Evolutionary conservation across 345 rosid species (phyloP).

Genomic region (Eucalyptus viminalis): DNA sequence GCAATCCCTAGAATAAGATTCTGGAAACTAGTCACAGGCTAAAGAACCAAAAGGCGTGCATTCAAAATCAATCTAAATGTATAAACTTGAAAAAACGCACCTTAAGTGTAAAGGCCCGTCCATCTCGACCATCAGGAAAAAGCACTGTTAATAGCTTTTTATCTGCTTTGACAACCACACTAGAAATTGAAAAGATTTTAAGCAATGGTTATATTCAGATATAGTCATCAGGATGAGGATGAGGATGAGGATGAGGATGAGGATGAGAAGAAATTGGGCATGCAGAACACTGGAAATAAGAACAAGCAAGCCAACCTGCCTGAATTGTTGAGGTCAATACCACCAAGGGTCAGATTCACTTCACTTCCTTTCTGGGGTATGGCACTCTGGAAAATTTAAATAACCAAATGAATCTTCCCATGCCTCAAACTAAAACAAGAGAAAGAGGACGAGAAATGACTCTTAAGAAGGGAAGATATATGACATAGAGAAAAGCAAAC

Average conservation of each 20-base stretch:
- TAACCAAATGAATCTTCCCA: background rate
- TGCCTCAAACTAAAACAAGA: background rate
- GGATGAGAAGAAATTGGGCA: background rate
- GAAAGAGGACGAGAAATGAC: background rate
- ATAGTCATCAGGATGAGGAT: background rate
- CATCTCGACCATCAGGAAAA: conserved; percentile 95
- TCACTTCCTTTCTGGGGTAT: conserved; percentile 52
- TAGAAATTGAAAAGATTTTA: conserved; percentile 5
- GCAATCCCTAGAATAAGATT: background rate
- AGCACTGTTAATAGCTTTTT: conserved; percentile 92
- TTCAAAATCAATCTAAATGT: background rate
- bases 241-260: background rate
- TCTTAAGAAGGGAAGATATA: background rate
- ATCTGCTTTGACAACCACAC: conserved; percentile 94
- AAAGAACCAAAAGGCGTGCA: background rate
- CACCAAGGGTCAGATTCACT: conserved; percentile 69
- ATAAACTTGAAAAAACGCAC: conserved; percentile 8
- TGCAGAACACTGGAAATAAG: background rate
- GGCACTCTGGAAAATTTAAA: conserved; percentile 31
- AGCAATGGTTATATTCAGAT: background rate
- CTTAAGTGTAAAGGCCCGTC: conserved; percentile 95
- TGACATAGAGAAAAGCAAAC: background rate
- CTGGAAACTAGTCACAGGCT: background rate
- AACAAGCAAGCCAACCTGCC: conserved; percentile 93
- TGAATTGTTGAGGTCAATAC: conserved; percentile 99